phyloP scores from a whole-genome alignment of 306 rosid species.

The Casuarina cunninghamiana region DNA sequence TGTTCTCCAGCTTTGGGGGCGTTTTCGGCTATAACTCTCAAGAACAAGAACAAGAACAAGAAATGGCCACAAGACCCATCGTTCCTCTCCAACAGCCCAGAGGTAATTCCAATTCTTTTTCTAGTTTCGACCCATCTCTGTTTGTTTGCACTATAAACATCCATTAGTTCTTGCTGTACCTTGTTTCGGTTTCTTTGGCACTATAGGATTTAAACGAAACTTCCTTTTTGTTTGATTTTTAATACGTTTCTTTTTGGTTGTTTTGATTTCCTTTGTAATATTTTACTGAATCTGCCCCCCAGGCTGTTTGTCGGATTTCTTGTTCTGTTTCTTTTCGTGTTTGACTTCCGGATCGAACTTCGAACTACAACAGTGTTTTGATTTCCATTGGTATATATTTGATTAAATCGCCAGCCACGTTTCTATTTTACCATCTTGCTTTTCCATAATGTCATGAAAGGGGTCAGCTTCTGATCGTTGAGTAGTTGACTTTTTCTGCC shows the following conservation, averaged over 20 bases:
- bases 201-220: not conserved
- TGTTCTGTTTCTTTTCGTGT: not conserved
- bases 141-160: not conserved
- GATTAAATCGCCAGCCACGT: too few species aligned
- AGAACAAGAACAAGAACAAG: conserved; percentile 29
- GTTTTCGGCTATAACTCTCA: conserved; percentile 48
- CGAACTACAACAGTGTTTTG: not conserved
- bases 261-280: too few species aligned
- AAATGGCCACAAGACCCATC: conserved; percentile 58
- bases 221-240: not conserved
- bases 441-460: too few species aligned
- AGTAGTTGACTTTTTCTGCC: not conserved
- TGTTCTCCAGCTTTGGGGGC: conserved; percentile 70
- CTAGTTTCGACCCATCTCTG: too few species aligned
- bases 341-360: not conserved
- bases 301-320: not conserved
- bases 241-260: not conserved
- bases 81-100: conserved; percentile 34
- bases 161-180: not conserved
- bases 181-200: not conserved
- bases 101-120: conserved; percentile 19
- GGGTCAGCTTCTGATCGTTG: not conserved
- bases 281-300: too few species aligned
- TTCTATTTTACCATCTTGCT: too few species aligned
- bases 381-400: not conserved